Evolutionary conservation across 2,329 filamentous ascomycete species (phyloP).

Genomic region (Septoria linicola): DNA sequence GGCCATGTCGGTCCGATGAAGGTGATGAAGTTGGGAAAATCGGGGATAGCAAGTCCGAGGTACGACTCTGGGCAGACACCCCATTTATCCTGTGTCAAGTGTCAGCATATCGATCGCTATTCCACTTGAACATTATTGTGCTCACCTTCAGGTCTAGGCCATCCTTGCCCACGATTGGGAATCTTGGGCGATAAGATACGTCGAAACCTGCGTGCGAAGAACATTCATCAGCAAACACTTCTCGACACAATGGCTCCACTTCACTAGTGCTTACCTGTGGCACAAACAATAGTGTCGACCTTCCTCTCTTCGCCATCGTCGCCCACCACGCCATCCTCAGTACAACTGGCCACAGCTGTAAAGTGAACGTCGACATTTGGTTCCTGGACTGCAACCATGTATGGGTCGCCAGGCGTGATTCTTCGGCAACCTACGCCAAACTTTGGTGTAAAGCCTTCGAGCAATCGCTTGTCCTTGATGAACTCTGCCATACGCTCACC

Average conservation of each 20-base stretch:
- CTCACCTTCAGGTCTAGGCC: slow-evolving; percentile 40
- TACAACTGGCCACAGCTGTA: slow-evolving; percentile 47
- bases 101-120: background rate
- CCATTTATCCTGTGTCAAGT: slow-evolving; percentile 38
- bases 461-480: slow-evolving; percentile 52
- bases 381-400: slow-evolving; percentile 52
- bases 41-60: slow-evolving; percentile 44
- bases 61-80: slow-evolving; percentile 41
- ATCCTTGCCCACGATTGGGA: slow-evolving; percentile 45
- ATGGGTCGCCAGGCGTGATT: slow-evolving; percentile 53
- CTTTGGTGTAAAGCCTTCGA: slow-evolving; percentile 50
- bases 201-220: slow-evolving; percentile 47
- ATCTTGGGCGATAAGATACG: slow-evolving; percentile 45
- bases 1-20: slow-evolving; percentile 43
- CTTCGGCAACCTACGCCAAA: slow-evolving; percentile 49
- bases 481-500: slow-evolving; percentile 49
- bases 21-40: slow-evolving; percentile 47
- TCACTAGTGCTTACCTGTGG: slow-evolving; percentile 32
- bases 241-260: no score
- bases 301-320: slow-evolving; percentile 44
- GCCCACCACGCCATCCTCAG: slow-evolving; percentile 48
- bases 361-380: slow-evolving; percentile 54
- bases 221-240: background rate
- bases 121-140: background rate
- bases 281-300: slow-evolving; percentile 47